Conservation (phyloP, 1,284 basidiomycete genomes). For the Athelia sp. region DNA sequence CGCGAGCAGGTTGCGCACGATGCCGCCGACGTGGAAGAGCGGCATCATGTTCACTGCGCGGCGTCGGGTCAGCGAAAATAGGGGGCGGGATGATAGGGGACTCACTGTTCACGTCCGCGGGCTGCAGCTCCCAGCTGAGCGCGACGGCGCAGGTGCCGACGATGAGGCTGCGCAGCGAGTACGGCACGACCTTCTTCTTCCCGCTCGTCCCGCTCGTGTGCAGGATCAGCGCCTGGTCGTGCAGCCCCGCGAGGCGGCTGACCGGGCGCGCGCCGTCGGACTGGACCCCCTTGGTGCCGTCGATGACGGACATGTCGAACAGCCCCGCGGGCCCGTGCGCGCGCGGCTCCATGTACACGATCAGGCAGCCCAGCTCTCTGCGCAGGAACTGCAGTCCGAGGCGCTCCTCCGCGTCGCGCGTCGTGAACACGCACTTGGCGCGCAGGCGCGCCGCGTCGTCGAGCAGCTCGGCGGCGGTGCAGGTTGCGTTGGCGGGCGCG, state of each 20-base stretch:
- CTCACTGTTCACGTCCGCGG: conserved; percentile 38
- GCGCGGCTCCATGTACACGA: conserved; percentile 29
- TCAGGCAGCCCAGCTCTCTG: conserved; percentile 29
- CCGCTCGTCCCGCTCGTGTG: conserved; percentile 64
- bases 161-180: conserved; percentile 54
- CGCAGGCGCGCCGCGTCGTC: conserved; percentile 33
- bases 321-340: conserved; percentile 30
- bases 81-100: conserved; percentile 3
- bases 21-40: conserved; percentile 64
- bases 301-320: conserved; percentile 32
- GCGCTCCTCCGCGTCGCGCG: conserved; percentile 30
- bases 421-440: conserved; percentile 33
- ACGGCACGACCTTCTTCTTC: conserved; percentile 54
- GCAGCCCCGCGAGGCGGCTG: conserved; percentile 28
- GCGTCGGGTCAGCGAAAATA: not conserved
- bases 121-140: conserved; percentile 48
- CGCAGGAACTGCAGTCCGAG: conserved; percentile 28
- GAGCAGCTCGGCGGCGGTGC: conserved; percentile 34
- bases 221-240: conserved; percentile 52
- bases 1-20: conserved; percentile 58
- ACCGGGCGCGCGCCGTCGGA: conserved; percentile 10
- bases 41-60: conserved; percentile 65
- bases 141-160: conserved; percentile 56
- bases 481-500: conserved; percentile 38
- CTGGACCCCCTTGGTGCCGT: not conserved